These are phyloP conservation scores for Fragaria ananassa DNA, from an alignment of 306 rosid species.

Conservation along the genomic window DNA sequence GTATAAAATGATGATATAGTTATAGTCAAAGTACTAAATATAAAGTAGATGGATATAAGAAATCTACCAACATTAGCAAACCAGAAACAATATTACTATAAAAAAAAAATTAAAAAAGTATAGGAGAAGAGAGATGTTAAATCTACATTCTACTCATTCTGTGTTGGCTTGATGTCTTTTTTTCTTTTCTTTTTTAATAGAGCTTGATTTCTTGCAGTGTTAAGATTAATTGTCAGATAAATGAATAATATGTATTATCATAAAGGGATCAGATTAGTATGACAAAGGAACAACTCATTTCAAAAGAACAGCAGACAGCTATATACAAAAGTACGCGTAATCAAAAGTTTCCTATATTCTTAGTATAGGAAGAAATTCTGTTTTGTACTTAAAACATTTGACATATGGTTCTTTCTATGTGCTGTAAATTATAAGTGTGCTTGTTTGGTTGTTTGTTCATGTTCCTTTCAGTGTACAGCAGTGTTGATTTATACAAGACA, in stretches of 20 bases:
- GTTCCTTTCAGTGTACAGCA: not conserved
- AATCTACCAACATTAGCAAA: not conserved
- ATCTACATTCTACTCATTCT: not conserved
- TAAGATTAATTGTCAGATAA: not conserved
- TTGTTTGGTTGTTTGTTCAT: not conserved
- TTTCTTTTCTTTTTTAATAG: too few relatives aligned
- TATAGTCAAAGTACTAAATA: not conserved
- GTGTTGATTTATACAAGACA: not conserved
- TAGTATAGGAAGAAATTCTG: not conserved
- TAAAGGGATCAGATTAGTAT: not conserved
- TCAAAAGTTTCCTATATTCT: not conserved
- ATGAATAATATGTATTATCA: not conserved
- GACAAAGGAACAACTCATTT: conserved; percentile 2
- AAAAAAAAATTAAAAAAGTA: not conserved
- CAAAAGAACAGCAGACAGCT: not conserved
- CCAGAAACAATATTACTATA: not conserved
- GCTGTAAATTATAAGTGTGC: not conserved
- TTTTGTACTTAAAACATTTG: not conserved
- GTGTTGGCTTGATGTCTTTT: not conserved
- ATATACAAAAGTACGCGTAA: not conserved
- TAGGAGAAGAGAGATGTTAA: not conserved
- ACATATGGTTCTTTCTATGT: not conserved
- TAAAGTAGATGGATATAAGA: not conserved
- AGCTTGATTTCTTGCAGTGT: not conserved
- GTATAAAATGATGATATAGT: not conserved